Evolutionary conservation across 202 grass and related monocot species (phyloP), one percentile per base, ranked within the genome.

Genomic region (Elaeis oleifera): DNA sequence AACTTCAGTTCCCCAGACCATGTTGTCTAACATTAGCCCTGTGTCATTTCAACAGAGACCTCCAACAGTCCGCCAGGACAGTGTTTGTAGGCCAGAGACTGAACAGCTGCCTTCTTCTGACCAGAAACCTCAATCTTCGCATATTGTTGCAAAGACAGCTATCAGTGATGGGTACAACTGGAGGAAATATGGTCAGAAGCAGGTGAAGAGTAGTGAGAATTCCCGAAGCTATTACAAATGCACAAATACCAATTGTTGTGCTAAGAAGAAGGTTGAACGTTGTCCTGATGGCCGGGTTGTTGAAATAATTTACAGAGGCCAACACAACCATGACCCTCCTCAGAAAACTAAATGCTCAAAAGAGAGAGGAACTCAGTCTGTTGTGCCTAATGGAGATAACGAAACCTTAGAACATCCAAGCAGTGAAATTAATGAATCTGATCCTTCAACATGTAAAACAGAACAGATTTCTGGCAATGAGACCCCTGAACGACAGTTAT

Each of bases 101-200:
- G 73, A 74, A 17, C 69, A 68, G 32, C 49, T 52, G 23, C 67
- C 64, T 11, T 75, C 71, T 58, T 75, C 80, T 69, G 74, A 90
- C 7, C 70, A 71, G 52, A 75, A 71, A 83, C 50, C 60, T 59
- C 70, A 72, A 32, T 67, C 25, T 48, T 14, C 70, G 67, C 73
- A 80, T 69, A 51, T n/a, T 54, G 36, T 69, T 75, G 61, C 68
- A 66, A 80, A 84, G 73, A 74, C 72, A 32, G 54, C 18, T 15
- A 74, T 84, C 28, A 62, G 68, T 61, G 94, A 99, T 86, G 74
- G 80, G 60, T 99, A 85, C 74, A 91, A 94, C 65, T 99, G 94
- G 94, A 80, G 94, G 78, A 99, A 99, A 73, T 99, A 99, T 70
- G 94, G 94, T 59, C 94, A 99, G 88, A 99, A 99, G 78, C 94